phyloP scores from a whole-genome alignment of 2,329 filamentous ascomycete genomes.

The Paramyrothecium sp. region DNA sequence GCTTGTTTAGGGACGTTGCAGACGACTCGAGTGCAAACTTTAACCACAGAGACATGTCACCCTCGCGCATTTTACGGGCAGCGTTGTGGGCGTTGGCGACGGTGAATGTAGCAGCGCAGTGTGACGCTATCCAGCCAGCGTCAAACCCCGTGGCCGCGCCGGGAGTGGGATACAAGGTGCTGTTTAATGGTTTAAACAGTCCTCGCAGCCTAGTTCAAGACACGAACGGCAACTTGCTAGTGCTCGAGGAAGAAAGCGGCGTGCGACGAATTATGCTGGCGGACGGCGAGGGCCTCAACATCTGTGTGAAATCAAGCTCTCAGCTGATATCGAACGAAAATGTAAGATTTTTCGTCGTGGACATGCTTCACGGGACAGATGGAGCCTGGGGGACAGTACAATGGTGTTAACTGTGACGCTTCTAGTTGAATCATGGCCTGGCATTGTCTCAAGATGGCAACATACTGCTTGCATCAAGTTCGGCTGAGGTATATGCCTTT shows the following conservation, averaged over 20 bases:
- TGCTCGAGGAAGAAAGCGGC: slow-evolving; percentile 28
- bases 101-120: slow-evolving; percentile 5
- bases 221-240: slow-evolving; percentile 32
- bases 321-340: slow-evolving; percentile 21
- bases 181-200: slow-evolving; percentile 18
- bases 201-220: slow-evolving; percentile 35
- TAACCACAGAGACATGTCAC: not conserved
- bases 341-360: slow-evolving; percentile 14
- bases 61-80: not conserved
- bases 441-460: slow-evolving; percentile 43
- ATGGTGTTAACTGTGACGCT: not conserved
- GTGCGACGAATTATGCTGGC: slow-evolving; percentile 31
- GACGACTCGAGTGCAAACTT: not conserved
- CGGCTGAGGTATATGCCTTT: slow-evolving; percentile 55
- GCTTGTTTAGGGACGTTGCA: no score
- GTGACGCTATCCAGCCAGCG: slow-evolving; percentile 6
- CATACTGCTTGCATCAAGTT: slow-evolving; percentile 50
- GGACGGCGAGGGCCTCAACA: slow-evolving; percentile 21
- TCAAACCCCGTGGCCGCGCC: slow-evolving; percentile 15
- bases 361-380: not conserved
- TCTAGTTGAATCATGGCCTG: slow-evolving; percentile 49
- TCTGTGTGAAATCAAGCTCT: slow-evolving; percentile 25
- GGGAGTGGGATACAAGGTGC: slow-evolving; percentile 22
- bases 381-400: no score
- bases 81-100: not conserved